phyloP scores from a whole-genome alignment of 139 green algal species.

The Trebouxia sp. region DNA sequence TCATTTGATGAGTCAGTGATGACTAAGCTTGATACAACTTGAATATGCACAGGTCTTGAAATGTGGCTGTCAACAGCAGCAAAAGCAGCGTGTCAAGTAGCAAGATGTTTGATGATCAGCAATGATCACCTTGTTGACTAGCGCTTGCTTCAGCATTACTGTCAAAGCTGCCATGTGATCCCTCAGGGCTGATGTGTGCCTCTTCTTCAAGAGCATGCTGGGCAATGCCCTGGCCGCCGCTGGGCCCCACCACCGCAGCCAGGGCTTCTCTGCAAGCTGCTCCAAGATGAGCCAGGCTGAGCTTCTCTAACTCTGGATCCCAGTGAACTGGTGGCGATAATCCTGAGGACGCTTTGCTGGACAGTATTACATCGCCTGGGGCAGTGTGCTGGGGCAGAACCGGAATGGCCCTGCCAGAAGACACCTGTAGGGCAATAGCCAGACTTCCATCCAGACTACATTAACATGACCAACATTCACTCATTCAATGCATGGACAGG shows the following conservation, averaged over 20 bases:
- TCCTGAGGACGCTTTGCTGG: constrained; percentile 23
- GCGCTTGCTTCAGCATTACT: neutral
- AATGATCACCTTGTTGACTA: too few species aligned
- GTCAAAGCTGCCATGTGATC: constrained; percentile 19
- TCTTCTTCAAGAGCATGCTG: constrained; percentile 25
- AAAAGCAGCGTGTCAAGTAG: too few species aligned
- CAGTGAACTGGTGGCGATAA: constrained; percentile 35
- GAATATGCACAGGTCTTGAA: too few species aligned
- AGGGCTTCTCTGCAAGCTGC: constrained; percentile 38
- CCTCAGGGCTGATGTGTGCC: constrained; percentile 2
- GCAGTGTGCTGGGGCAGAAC: constrained; percentile 62
- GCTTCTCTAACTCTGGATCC: constrained; percentile 66
- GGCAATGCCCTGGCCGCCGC: neutral
- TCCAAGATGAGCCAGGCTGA: constrained; percentile 55
- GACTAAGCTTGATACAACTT: too few species aligned
- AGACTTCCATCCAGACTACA: too few species aligned
- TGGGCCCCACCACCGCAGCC: neutral
- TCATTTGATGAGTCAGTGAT: too few species aligned
- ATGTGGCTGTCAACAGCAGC: too few species aligned
- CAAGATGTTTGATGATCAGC: too few species aligned
- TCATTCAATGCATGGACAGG: too few species aligned
- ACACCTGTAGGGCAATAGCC: constrained; percentile 17
- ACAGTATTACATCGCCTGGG: constrained; percentile 57
- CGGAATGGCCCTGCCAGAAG: constrained; percentile 34
- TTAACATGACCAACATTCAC: too few species aligned